Percentiles rank a stretch among this genome's conserved stretches.
Evolutionary conservation across 2,329 filamentous ascomycete species (phyloP).

Genomic region (Neopestalotiopsis rosae): DNA sequence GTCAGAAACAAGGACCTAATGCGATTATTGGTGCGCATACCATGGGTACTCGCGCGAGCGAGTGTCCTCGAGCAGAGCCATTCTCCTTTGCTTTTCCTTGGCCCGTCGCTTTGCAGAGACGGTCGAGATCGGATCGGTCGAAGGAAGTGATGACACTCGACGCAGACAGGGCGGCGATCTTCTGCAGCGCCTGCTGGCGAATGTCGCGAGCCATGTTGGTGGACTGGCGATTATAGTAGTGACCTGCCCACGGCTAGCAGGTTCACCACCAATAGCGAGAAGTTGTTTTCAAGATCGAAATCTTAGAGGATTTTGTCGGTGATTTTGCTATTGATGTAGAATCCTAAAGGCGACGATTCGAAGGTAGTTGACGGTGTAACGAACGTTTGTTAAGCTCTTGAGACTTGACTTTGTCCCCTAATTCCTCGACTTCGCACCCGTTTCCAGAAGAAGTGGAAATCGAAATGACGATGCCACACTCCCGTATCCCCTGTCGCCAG

Average conservation of each 20-base stretch:
- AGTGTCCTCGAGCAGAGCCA: slow-evolving; percentile 50
- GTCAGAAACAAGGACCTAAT: slow-evolving; percentile 9
- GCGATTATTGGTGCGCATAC: slow-evolving; percentile 41
- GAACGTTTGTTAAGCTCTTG: not conserved
- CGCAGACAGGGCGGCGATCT: slow-evolving; percentile 68
- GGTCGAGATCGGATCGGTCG: slow-evolving; percentile 68
- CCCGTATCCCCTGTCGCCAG: not conserved
- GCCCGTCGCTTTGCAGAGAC: slow-evolving; percentile 61
- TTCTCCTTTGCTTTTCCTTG: slow-evolving; percentile 52
- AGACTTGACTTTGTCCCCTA: not conserved
- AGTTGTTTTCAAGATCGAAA: not conserved
- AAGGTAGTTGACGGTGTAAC: not conserved
- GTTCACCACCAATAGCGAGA: not conserved
- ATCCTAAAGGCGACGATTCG: not conserved
- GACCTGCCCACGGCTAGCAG: slow-evolving; percentile 21
- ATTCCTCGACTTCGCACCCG: not conserved
- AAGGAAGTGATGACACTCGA: slow-evolving; percentile 57
- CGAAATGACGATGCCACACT: slow-evolving; percentile 4
- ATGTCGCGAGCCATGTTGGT: slow-evolving; percentile 58
- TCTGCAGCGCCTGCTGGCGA: slow-evolving; percentile 67
- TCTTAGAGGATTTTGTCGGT: not conserved
- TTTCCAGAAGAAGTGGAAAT: not conserved
- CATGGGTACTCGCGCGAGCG: slow-evolving; percentile 64
- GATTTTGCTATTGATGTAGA: not conserved
- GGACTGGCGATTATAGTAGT: slow-evolving; percentile 9